These are phyloP conservation scores for Beauveria sp. DNA, from an alignment of 2,329 filamentous ascomycete genomes.

Conservation along the genomic window DNA sequence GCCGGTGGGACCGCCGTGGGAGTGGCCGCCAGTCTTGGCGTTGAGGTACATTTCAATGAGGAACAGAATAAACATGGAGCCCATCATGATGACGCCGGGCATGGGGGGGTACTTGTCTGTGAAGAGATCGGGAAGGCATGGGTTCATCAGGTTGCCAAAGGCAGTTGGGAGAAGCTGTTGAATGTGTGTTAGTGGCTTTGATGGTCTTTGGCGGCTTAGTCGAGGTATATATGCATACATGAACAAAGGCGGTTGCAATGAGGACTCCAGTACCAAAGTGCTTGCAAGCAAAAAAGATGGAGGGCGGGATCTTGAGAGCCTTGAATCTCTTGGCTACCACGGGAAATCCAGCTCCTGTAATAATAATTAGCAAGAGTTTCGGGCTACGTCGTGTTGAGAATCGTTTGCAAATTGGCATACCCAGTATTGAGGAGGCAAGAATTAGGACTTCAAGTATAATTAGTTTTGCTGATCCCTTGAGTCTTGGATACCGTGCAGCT, in stretches of 20 bases:
- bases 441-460: constrained; percentile 19
- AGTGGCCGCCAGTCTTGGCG: constrained; percentile 49
- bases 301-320: constrained; percentile 49
- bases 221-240: constrained; percentile 34
- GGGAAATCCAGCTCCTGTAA: constrained; percentile 40
- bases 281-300: constrained; percentile 54
- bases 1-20: constrained; percentile 49
- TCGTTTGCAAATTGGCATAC: constrained; percentile 10
- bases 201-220: background rate
- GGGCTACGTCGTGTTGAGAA: too few relatives aligned
- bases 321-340: constrained; percentile 47
- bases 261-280: constrained; percentile 65
- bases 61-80: constrained; percentile 52
- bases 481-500: background rate
- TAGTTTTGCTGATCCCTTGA: background rate
- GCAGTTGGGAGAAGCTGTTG: constrained; percentile 49
- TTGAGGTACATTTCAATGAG: constrained; percentile 56
- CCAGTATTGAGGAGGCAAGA: constrained; percentile 19
- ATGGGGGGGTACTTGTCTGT: constrained; percentile 52
- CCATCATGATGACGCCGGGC: constrained; percentile 60
- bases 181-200: background rate
- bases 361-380: background rate
- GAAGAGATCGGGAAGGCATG: constrained; percentile 52
- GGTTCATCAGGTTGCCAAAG: constrained; percentile 43
- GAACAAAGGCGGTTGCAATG: constrained; percentile 66